These are phyloP conservation scores for Chlorella sp. DNA, from an alignment of 139 green algal genomes.

Conservation along the genomic window DNA sequence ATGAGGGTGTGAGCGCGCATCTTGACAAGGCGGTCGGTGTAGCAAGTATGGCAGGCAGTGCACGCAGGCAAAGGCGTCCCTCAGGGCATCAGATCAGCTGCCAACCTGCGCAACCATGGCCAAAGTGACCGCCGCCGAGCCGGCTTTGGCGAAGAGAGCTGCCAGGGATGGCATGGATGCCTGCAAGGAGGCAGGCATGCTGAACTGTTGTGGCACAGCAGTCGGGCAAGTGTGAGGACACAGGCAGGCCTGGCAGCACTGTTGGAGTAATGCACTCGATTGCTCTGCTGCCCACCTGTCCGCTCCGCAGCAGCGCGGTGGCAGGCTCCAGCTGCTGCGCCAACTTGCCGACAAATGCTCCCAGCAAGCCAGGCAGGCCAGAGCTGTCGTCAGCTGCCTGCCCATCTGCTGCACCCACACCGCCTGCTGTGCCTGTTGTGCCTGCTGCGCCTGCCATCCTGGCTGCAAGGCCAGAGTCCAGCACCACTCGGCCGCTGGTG, in stretches of 20 bases:
- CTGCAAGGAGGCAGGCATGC: background rate
- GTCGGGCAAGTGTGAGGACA: no score
- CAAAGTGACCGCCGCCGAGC: background rate
- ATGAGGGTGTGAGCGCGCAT: no score
- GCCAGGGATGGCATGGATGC: background rate
- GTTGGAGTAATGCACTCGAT: no score
- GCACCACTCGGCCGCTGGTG: slow-evolving; percentile 34
- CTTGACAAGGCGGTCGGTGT: no score
- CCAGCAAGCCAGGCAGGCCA: background rate
- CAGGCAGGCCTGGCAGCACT: no score
- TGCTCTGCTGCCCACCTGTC: slow-evolving; percentile 5
- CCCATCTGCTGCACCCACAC: background rate
- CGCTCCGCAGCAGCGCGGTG: background rate
- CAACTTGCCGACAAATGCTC: background rate
- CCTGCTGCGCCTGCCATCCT: background rate
- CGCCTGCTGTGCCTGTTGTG: background rate
- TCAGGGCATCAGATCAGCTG: no score
- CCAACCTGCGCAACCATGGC: background rate
- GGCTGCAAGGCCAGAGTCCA: slow-evolving; percentile 15
- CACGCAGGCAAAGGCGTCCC: no score
- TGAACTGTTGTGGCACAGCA: no score
- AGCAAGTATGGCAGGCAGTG: no score
- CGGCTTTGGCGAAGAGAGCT: background rate
- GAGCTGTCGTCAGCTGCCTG: background rate
- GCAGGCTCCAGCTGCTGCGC: background rate